Evolutionary conservation across 257 asterid genomes (phyloP).

Genomic region (Scutellaria minor): DNA sequence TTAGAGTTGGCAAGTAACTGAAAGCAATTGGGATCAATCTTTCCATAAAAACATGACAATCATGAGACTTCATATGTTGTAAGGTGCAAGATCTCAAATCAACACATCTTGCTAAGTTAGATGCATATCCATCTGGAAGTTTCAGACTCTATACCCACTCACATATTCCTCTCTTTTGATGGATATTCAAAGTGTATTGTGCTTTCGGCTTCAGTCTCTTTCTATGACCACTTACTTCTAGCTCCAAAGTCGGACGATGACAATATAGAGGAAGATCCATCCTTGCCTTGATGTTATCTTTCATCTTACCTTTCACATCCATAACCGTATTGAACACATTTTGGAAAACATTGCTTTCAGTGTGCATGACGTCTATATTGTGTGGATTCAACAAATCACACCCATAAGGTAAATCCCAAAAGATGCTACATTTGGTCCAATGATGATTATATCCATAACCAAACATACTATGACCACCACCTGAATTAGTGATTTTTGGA

Average conservation of each 20-base stretch:
- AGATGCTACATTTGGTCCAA: neutral
- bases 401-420: neutral
- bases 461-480: neutral
- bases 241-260: neutral
- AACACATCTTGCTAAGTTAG: neutral
- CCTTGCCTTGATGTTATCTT: neutral
- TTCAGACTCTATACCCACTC: neutral
- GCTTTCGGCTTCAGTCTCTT: neutral
- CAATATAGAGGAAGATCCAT: neutral
- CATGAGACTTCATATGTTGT: neutral
- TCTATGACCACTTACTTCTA: neutral
- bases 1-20: neutral
- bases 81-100: neutral
- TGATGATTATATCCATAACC: neutral
- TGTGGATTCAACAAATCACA: neutral
- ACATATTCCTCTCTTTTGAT: neutral
- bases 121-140: neutral
- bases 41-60: too few relatives aligned
- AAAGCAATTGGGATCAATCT: neutral
- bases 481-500: neutral
- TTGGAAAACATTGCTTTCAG: neutral
- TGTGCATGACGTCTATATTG: neutral
- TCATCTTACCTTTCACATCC: neutral
- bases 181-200: neutral
- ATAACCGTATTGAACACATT: neutral